Conservation (phyloP, 768 basidiomycete genomes). For the Neoboletus brunneissimus region DNA sequence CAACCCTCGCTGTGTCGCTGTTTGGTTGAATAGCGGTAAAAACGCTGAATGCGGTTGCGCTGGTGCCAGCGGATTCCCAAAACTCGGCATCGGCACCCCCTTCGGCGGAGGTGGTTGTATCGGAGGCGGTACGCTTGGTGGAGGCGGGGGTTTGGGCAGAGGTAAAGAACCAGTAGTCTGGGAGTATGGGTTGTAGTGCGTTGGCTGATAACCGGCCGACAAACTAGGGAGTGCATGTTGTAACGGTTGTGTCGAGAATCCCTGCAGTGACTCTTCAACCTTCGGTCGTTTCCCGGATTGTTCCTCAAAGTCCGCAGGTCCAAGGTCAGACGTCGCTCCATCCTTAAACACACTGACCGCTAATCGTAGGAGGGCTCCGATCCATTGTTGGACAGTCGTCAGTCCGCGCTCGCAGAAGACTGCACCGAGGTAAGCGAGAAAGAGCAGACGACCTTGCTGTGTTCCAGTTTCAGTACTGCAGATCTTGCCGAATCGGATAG, state of each 20-base stretch:
- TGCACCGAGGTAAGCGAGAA: constrained; percentile 67
- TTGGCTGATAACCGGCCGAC: constrained; percentile 19
- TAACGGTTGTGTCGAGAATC: constrained; percentile 27
- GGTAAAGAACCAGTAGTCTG: constrained; percentile 11
- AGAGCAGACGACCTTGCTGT: constrained; percentile 56
- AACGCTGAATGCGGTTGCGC: constrained; percentile 64
- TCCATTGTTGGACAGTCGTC: constrained; percentile 53
- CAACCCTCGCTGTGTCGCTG: constrained; percentile 62
- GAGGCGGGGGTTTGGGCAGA: constrained; percentile 26
- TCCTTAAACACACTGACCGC: constrained; percentile 20
- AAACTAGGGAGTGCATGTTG: constrained; percentile 19
- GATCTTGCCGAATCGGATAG: constrained; percentile 11
- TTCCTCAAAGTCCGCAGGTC: constrained; percentile 25
- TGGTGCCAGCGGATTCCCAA: constrained; percentile 57
- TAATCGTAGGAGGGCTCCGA: constrained; percentile 40
- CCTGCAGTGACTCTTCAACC: constrained; percentile 31
- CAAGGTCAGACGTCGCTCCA: constrained; percentile 13
- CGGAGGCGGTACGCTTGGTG: constrained; percentile 32
- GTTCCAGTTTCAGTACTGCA: constrained; percentile 16
- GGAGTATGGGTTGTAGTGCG: constrained; percentile 32
- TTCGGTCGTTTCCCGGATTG: constrained; percentile 31
- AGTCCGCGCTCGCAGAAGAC: constrained; percentile 56
- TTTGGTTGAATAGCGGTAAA: constrained; percentile 73
- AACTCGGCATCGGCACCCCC: constrained; percentile 26
- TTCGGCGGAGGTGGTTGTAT: constrained; percentile 36